phyloP scores from a whole-genome alignment of 345 rosid genomes.

The Viola odorata region DNA sequence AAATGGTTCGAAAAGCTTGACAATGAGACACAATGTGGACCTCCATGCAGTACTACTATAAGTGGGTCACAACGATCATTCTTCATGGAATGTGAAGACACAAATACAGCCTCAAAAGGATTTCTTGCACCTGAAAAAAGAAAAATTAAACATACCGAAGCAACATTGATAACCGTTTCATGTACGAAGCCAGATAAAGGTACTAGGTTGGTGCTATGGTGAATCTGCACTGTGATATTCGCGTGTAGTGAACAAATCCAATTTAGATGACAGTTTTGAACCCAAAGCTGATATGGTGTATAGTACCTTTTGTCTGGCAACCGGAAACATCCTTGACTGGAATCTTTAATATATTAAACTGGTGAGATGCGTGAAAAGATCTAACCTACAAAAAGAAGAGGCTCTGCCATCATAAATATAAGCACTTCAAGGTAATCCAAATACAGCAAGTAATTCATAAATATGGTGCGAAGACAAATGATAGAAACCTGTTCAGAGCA shows the following conservation, averaged over 20 bases:
- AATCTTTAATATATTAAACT: constrained; percentile 54
- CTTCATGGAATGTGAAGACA: constrained; percentile 47
- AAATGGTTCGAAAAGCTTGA: constrained; percentile 54
- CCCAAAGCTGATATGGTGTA: neutral
- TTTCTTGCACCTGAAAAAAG: constrained; percentile 57
- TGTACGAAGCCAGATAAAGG: no score
- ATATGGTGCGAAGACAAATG: constrained; percentile 4
- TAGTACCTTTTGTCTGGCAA: constrained; percentile 51
- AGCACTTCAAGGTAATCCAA: constrained; percentile 6
- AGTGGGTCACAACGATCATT: constrained; percentile 51
- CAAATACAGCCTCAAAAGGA: constrained; percentile 74
- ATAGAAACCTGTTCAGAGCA: constrained; percentile 58
- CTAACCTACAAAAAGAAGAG: constrained; percentile 40
- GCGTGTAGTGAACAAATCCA: no score
- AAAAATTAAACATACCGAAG: neutral
- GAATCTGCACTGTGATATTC: no score
- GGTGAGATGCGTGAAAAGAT: constrained; percentile 49
- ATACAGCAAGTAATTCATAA: neutral
- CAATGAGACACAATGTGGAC: constrained; percentile 64
- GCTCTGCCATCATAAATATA: constrained; percentile 3
- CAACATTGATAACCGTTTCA: no score
- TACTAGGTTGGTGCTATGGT: no score
- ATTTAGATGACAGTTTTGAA: neutral
- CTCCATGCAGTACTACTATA: constrained; percentile 80
- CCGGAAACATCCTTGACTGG: constrained; percentile 56